phyloP scores from a whole-genome alignment of 176 grass and related monocot genomes.

The Bonia amplexicaulis region DNA sequence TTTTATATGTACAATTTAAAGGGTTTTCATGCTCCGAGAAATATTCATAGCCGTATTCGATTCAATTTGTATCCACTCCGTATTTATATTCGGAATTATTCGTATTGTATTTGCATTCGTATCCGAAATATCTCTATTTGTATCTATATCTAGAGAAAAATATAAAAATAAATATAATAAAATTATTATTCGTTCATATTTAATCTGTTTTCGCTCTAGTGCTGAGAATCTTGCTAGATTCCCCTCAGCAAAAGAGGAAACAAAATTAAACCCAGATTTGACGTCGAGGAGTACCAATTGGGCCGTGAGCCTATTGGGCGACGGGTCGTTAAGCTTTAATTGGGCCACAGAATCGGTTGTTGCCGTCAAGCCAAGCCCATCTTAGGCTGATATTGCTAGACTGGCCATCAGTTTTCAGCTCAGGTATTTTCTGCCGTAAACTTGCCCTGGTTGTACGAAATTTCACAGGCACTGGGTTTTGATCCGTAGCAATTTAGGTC shows the following conservation, averaged over 20 bases:
- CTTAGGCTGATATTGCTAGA: neutral
- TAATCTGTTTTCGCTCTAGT: neutral
- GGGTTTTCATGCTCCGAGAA: no score
- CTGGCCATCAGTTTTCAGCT: neutral
- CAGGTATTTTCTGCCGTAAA: neutral
- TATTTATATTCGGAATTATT: no score
- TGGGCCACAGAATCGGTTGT: neutral
- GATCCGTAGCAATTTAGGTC: neutral
- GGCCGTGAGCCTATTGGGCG: neutral
- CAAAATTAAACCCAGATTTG: no score
- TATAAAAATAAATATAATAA: no score
- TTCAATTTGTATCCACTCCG: no score
- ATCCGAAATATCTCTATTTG: no score
- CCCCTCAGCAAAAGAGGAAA: neutral
- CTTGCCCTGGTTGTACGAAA: neutral
- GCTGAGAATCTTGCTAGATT: neutral
- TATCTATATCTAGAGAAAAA: no score
- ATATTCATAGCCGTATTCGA: no score
- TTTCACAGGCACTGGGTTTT: neutral
- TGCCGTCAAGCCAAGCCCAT: neutral
- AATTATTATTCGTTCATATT: no score
- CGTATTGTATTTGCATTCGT: no score
- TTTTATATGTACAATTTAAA: no score
- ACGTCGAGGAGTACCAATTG: neutral
- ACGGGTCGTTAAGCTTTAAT: neutral